These are phyloP conservation scores for Ascosphaera aggregata DNA, from an alignment of 2,329 filamentous ascomycete species.

Conservation along the genomic window DNA sequence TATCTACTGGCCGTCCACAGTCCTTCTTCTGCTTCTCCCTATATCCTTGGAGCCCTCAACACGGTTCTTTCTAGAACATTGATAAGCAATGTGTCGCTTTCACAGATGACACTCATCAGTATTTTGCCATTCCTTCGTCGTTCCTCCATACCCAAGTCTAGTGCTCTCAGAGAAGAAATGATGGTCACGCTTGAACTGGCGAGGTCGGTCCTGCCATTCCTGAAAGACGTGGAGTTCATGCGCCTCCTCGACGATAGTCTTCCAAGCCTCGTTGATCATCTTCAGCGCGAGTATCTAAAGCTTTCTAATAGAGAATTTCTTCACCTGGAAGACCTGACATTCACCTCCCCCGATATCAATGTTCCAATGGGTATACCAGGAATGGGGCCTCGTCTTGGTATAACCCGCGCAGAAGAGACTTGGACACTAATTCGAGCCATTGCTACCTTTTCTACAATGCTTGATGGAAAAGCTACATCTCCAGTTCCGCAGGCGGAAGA, in stretches of 20 bases:
- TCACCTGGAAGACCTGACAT: conserved; percentile 52
- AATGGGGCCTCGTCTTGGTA: conserved; percentile 16
- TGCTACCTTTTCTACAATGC: conserved; percentile 18
- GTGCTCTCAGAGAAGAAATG: conserved; percentile 51
- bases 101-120: conserved; percentile 33
- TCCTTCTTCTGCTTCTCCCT: conserved; percentile 40
- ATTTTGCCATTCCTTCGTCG: conserved; percentile 48
- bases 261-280: conserved; percentile 40
- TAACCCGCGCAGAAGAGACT: conserved; percentile 14
- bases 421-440: conserved; percentile 19
- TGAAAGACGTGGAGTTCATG: conserved; percentile 11
- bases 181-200: conserved; percentile 46
- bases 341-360: conserved; percentile 15
- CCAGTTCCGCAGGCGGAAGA: neutral
- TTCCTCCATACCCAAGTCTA: conserved; percentile 54
- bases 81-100: conserved; percentile 42
- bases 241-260: conserved; percentile 21
- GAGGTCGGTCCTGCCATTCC: conserved; percentile 29
- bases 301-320: conserved; percentile 48
- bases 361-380: conserved; percentile 15
- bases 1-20: conserved; percentile 38
- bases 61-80: conserved; percentile 39
- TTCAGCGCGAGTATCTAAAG: conserved; percentile 59
- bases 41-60: conserved; percentile 57
- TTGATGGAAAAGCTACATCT: conserved; percentile 8